Percentiles rank a stretch among this genome's conserved stretches.
Conservation (phyloP, 371 early-diverging fungal species). For the Lichtheimia corymbifera region DNA sequence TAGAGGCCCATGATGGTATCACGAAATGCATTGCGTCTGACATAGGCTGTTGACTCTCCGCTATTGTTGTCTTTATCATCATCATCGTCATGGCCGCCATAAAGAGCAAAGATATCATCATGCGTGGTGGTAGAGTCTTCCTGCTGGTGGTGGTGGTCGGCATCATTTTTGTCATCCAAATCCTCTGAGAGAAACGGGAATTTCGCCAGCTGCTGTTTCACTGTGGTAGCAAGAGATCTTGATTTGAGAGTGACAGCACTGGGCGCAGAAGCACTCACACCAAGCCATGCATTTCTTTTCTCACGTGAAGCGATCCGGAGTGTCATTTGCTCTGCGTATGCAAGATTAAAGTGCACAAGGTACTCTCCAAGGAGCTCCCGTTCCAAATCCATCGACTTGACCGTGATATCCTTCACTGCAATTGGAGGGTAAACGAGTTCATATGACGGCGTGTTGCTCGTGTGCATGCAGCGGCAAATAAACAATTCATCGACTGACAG, state of each 20-base stretch:
- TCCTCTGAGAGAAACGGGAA: not conserved
- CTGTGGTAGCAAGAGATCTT: conserved; percentile 8
- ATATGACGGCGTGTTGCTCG: not conserved
- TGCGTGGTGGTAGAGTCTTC: not conserved
- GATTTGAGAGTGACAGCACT: conserved; percentile 8
- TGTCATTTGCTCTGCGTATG: conserved; percentile 14
- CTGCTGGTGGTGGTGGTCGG: no score
- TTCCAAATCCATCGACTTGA: conserved; percentile 22
- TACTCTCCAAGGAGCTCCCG: conserved; percentile 30
- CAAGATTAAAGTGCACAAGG: conserved; percentile 19
- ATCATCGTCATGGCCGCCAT: conserved; percentile 17
- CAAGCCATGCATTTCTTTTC: conserved; percentile 27
- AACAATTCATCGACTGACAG: not conserved
- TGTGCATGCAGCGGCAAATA: not conserved
- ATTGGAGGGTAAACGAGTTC: conserved; percentile 23
- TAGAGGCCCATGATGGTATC: conserved; percentile 48
- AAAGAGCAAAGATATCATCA: conserved; percentile 3
- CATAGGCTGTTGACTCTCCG: conserved; percentile 1
- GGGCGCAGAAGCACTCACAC: conserved; percentile 5
- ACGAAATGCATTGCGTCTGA: conserved; percentile 16
- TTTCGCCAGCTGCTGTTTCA: not conserved
- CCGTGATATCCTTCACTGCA: conserved; percentile 14
- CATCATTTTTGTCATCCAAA: not conserved
- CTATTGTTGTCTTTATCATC: conserved; percentile 1
- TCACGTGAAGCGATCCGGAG: conserved; percentile 16